Evolutionary conservation across 164 flowering plant species (phyloP).

Genomic region (Brasenia schreberi): DNA sequence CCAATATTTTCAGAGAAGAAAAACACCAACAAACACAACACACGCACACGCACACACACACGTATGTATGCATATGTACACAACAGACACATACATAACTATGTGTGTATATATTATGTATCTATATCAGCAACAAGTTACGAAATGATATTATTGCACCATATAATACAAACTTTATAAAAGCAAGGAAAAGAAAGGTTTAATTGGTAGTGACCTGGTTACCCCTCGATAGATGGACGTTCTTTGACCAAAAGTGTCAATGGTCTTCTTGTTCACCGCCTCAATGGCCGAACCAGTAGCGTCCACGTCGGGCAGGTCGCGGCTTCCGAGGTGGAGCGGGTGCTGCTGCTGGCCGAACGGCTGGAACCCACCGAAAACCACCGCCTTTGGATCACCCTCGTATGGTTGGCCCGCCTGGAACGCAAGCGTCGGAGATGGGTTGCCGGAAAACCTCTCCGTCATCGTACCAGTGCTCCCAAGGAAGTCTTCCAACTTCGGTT

Average conservation of each 20-base stretch:
- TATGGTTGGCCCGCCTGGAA: not conserved
- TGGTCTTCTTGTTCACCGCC: conserved; percentile 35
- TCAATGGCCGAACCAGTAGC: conserved; percentile 12
- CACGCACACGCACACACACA: no score
- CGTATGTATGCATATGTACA: no score
- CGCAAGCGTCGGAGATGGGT: not conserved
- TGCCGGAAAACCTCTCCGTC: not conserved
- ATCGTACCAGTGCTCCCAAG: not conserved
- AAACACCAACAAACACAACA: no score
- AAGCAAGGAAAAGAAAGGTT: no score
- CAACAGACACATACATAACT: not conserved
- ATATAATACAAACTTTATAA: no score
- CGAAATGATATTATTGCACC: no score
- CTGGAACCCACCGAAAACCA: not conserved
- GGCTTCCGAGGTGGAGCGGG: not conserved
- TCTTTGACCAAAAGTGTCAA: conserved; percentile 79
- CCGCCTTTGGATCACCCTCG: not conserved
- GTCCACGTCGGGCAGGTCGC: not conserved
- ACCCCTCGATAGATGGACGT: conserved; percentile 92
- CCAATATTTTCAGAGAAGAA: not conserved
- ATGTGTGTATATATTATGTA: not conserved
- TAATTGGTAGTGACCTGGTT: conserved; percentile 36
- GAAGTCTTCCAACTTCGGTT: not conserved
- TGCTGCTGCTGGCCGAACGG: not conserved
- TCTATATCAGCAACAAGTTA: no score